phyloP scores from a whole-genome alignment of 1,284 basidiomycete species.

The Singerocomus rubriflavus region DNA sequence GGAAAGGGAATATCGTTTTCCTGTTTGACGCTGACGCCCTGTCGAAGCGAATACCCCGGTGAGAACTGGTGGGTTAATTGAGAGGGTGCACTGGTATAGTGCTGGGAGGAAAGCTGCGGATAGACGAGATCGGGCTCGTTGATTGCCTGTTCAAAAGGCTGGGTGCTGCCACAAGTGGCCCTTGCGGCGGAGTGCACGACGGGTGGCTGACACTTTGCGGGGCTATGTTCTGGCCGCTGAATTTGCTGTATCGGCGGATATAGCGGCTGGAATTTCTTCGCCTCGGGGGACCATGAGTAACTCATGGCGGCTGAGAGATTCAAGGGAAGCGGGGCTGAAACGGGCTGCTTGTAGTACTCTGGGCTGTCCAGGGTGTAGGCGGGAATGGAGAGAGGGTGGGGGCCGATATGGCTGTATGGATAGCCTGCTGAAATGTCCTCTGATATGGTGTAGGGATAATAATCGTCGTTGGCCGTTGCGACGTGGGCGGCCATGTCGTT shows the following conservation, averaged over 20 bases:
- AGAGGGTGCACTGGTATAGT: slow-evolving; percentile 22
- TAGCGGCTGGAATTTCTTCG: slow-evolving; percentile 37
- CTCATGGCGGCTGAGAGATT: slow-evolving; percentile 34
- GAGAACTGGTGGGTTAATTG: slow-evolving; percentile 26
- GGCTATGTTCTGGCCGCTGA: slow-evolving; percentile 27
- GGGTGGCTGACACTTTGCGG: slow-evolving; percentile 21
- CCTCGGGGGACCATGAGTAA: slow-evolving; percentile 32
- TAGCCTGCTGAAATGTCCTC: slow-evolving; percentile 29
- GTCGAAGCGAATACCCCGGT: slow-evolving; percentile 25
- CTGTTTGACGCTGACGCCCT: slow-evolving; percentile 27
- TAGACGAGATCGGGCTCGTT: slow-evolving; percentile 29
- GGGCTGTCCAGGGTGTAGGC: slow-evolving; percentile 21
- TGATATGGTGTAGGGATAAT: slow-evolving; percentile 25
- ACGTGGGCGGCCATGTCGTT: slow-evolving; percentile 27
- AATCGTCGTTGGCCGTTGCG: slow-evolving; percentile 29
- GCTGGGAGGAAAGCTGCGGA: slow-evolving; percentile 22
- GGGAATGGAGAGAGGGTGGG: slow-evolving; percentile 26
- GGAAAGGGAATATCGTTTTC: slow-evolving; percentile 29
- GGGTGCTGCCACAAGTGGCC: slow-evolving; percentile 14
- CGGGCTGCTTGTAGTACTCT: slow-evolving; percentile 35
- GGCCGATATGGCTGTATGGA: slow-evolving; percentile 23
- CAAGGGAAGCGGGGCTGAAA: slow-evolving; percentile 32
- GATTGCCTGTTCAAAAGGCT: slow-evolving; percentile 27
- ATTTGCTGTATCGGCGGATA: slow-evolving; percentile 35
- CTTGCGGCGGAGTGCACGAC: slow-evolving; percentile 15